Base-by-base conservation (phyloP, 129 eudicot genomes). In the Deinandra increscens region DNA sequence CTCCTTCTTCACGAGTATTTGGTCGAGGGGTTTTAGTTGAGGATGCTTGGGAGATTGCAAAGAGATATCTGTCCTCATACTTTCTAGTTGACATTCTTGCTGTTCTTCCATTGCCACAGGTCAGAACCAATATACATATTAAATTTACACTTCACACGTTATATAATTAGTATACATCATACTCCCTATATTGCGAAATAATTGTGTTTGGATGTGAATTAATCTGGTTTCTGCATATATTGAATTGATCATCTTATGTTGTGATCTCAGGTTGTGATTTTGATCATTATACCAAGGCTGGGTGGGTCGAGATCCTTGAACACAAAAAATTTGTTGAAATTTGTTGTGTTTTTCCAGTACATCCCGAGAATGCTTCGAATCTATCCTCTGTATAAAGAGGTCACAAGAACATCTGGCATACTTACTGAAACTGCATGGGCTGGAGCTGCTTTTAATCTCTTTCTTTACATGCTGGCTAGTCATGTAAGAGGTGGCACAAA, bases 361-460 rank as follows among this genome's bases (percentile, higher is more conserved):
- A 71, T 94, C 64, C 99, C 97, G 10, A 85, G 99, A 80, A 70
- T 94, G 79, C 90, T 85, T 72, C 79, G 95, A 51, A 79, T 94
- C 33, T 70, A 80, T 78, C 99, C 99, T 56, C 44, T 94, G 68
- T 89, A 87, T 70, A 85, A 84, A 69, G 97, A 94, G 83, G 95
- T 93, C 75, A 93, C 97, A 33, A 82, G 97, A 82, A 85, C 97
- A 69, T 89, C 99, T 34, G 99, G 99, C 43, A 87, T 93, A 67
- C 91, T 93, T 46, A 93, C 99, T 37, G 95, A 93, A 82, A 93
- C 99, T 15, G 99, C 99, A 62, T 93, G 99, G 99, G 99, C 99
- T 68, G 97, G 99, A 69, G 99, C 97, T 77, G 97, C 97, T 14
- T 89, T 87, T 62, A 93, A 93, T 84, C 95, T 93, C 36, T 81